phyloP scores from a whole-genome alignment of 2,329 filamentous ascomycete species.

The Diaporthe caulivora region DNA sequence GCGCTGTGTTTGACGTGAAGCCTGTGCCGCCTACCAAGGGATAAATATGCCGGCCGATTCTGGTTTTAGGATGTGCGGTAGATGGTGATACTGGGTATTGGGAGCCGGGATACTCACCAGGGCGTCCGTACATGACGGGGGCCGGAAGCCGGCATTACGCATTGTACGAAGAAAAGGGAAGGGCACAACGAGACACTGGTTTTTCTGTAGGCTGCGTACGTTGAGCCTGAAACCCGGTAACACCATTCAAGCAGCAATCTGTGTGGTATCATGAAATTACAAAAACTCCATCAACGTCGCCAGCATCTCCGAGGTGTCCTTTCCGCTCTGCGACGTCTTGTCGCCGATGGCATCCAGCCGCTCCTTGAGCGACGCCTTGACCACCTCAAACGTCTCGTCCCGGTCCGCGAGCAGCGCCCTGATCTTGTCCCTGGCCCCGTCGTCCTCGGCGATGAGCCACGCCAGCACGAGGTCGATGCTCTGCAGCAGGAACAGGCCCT shows the following conservation, averaged over 20 bases:
- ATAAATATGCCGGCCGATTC: conserved; percentile 19
- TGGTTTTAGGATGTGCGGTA: no score
- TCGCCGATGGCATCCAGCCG: conserved; percentile 62
- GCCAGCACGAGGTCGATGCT: conserved; percentile 86
- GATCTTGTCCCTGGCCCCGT: conserved; percentile 77
- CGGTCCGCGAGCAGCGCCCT: conserved; percentile 73
- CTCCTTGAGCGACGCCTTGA: conserved; percentile 77
- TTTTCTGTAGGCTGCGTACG: not conserved
- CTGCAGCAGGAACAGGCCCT: conserved; percentile 86
- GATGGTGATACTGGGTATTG: not conserved
- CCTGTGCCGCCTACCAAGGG: conserved; percentile 66
- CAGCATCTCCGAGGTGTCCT: conserved; percentile 69
- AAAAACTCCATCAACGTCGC: conserved; percentile 65
- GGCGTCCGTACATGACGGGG: not conserved
- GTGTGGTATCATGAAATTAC: conserved; percentile 44
- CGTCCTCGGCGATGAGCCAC: conserved; percentile 93
- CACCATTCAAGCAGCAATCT: conserved; percentile 32
- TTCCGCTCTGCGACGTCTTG: conserved; percentile 66
- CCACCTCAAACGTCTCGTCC: conserved; percentile 72
- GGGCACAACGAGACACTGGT: conserved; percentile 19
- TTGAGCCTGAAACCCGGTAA: not conserved
- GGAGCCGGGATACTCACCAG: not conserved
- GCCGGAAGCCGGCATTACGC: conserved; percentile 16
- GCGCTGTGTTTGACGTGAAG: conserved; percentile 87
- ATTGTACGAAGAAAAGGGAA: conserved; percentile 27